Evolutionary conservation across 805 yeast species (phyloP).

Genomic region (Candida boidinii): DNA sequence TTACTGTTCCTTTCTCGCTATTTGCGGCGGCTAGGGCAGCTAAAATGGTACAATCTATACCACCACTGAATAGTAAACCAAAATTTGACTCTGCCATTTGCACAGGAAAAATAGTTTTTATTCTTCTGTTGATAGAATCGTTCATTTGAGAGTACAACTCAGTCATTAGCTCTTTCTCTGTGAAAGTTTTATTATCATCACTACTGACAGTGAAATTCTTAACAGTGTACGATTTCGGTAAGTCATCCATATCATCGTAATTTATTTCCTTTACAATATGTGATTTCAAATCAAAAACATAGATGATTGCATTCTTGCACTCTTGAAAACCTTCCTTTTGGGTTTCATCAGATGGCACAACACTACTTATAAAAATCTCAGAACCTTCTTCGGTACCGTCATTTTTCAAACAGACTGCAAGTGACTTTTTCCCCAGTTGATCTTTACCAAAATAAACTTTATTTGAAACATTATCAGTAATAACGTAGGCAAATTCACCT

Average conservation of each 20-base stretch:
- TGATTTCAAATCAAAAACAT: conserved; percentile 27
- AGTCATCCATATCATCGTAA: conserved; percentile 5
- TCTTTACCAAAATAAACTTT: conserved; percentile 77
- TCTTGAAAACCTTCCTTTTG: conserved; percentile 32
- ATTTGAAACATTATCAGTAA: conserved; percentile 33
- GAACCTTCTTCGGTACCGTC: conserved; percentile 17
- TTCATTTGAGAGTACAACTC: conserved; percentile 23
- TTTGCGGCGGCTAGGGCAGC: conserved; percentile 43
- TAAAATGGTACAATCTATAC: conserved; percentile 83
- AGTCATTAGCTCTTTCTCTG: conserved; percentile 3
- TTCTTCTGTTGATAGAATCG: conserved; percentile 38
- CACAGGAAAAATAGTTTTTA: conserved; percentile 53
- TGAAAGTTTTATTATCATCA: no score
- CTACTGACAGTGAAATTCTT: conserved; percentile 1
- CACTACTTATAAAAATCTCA: conserved; percentile 40
- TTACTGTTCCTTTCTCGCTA: conserved; percentile 21
- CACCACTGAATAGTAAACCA: conserved; percentile 85
- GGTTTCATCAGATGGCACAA: conserved; percentile 26
- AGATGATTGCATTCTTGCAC: conserved; percentile 46
- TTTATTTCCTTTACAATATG: conserved; percentile 10
- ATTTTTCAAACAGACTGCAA: conserved; percentile 34
- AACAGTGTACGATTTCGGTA: conserved; percentile 13
- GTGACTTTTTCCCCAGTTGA: conserved; percentile 69
- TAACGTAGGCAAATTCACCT: conserved; percentile 79
- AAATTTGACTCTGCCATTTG: conserved; percentile 29